Evolutionary conservation across 2,329 filamentous ascomycete genomes (phyloP), one percentile per base, ranked within the genome.

Genomic region (Aphanocladium album): DNA sequence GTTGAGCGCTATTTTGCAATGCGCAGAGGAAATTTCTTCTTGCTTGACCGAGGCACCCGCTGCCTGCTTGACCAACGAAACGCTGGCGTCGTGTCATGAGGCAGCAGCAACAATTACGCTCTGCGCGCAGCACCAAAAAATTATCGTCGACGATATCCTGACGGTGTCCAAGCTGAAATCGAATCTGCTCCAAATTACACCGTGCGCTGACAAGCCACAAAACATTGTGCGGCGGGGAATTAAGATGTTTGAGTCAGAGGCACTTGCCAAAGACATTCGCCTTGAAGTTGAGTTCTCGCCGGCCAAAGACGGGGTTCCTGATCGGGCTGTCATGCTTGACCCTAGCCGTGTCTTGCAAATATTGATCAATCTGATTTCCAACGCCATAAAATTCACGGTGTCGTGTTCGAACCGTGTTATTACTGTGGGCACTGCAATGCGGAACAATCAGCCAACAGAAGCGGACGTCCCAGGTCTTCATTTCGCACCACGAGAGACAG

Each of bases 351-450:
- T 93, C 54, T 82, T 89, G 56, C 90, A 93, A 71, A 88, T 93
- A 1, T 77, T 93, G 3, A 91, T 93, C 70, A 93, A 93, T 67
- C 79, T 93, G 1, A 83, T 90, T 9, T 90, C 89, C 8, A 93
- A 93, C 67, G 89, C 89, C 0, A 87, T 93, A 71, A 93, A 93
- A 67, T 93, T 93, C 69, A 93, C 90, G 17, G 25, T 21, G n/a
- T 19, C 27, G 8, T 19, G 23, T 16, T 17, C 25, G 5, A 19
- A 21, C 27, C 27, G 33, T 33, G 7, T 33, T n/a, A 52, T 52
- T 33, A 30, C 25, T 17, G 19, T 35, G 4, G 39, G 17, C 39
- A 43, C 39, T 5, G 19, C 16, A 8, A 43, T 43, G 11, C 39
- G n/a, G 11, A 9, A 5, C 19, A 6, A n/a, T 9, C 39, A 17